Percentiles rank a stretch among this genome's conserved stretches.
phyloP scores from a whole-genome alignment of 2,329 filamentous ascomycete genomes.

The Colletotrichum melonis region DNA sequence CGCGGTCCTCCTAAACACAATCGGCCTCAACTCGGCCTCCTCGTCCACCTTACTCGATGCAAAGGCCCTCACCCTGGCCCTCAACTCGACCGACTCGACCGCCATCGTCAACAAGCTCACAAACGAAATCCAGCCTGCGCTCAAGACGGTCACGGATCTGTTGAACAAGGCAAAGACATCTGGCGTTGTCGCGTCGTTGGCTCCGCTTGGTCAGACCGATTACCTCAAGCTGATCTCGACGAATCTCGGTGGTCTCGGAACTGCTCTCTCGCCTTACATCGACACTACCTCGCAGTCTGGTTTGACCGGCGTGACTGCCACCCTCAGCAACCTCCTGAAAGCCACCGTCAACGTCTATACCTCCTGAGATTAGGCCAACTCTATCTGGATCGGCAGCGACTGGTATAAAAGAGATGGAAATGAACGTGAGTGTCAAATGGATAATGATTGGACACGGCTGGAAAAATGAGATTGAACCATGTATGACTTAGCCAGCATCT shows the following conservation, averaged over 20 bases:
- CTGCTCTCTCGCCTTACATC: neutral
- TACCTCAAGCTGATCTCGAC: neutral
- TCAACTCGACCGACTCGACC: neutral
- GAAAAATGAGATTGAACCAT: neutral
- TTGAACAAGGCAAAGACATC: neutral
- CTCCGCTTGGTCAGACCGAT: neutral
- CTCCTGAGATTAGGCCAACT: too few relatives aligned
- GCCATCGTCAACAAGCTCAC: neutral
- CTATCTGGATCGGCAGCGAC: too few relatives aligned
- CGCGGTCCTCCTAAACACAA: neutral
- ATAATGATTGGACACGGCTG: neutral
- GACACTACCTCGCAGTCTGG: neutral
- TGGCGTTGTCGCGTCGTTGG: accelerated
- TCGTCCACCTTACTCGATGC: neutral
- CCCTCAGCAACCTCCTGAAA: neutral
- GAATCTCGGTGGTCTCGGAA: neutral
- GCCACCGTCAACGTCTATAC: neutral
- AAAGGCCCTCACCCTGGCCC: neutral
- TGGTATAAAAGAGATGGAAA: neutral
- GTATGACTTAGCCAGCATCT: neutral
- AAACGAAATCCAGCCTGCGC: neutral
- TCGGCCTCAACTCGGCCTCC: neutral
- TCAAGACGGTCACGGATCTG: neutral
- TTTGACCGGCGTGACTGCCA: accelerated
- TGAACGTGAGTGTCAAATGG: neutral